Evolutionary conservation across 495 filamentous ascomycete genomes (phyloP).

Genomic region (Penicillium atrosanguineum): DNA sequence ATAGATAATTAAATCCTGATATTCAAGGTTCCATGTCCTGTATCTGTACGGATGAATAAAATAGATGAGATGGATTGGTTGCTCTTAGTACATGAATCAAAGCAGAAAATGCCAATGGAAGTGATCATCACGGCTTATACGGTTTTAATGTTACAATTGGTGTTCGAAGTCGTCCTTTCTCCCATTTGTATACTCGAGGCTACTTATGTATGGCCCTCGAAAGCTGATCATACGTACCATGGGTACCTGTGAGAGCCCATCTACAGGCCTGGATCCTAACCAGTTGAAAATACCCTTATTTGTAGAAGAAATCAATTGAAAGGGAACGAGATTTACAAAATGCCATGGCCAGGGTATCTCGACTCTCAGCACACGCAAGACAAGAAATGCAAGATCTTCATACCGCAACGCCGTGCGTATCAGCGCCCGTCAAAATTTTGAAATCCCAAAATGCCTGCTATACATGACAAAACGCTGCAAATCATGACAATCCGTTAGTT

Average conservation of each 20-base stretch:
- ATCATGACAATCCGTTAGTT: slow-evolving; percentile 11
- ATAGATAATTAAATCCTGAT: slow-evolving; percentile 33
- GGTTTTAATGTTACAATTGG: no score
- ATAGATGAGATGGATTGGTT: not conserved
- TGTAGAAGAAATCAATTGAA: not conserved
- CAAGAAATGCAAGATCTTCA: slow-evolving; percentile 18
- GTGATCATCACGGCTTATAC: no score
- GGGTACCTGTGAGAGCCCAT: no score
- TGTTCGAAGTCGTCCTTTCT: no score
- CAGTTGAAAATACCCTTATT: not conserved
- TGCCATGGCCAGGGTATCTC: slow-evolving; percentile 15
- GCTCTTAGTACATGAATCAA: not conserved
- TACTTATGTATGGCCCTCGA: no score
- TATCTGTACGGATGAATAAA: not conserved
- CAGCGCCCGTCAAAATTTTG: slow-evolving; percentile 24
- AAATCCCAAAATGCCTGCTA: slow-evolving; percentile 15
- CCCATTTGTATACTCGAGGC: no score
- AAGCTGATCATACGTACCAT: no score
- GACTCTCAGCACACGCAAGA: slow-evolving; percentile 3
- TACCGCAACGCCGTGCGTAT: slow-evolving; percentile 26
- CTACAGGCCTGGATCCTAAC: no score
- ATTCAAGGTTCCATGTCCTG: not conserved
- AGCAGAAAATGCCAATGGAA: no score
- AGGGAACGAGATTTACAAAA: slow-evolving; percentile 1
- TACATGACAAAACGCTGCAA: slow-evolving; percentile 20